Base-by-base conservation (phyloP, 148 eudicot genomes). In the Pharnaceum exiguum region DNA sequence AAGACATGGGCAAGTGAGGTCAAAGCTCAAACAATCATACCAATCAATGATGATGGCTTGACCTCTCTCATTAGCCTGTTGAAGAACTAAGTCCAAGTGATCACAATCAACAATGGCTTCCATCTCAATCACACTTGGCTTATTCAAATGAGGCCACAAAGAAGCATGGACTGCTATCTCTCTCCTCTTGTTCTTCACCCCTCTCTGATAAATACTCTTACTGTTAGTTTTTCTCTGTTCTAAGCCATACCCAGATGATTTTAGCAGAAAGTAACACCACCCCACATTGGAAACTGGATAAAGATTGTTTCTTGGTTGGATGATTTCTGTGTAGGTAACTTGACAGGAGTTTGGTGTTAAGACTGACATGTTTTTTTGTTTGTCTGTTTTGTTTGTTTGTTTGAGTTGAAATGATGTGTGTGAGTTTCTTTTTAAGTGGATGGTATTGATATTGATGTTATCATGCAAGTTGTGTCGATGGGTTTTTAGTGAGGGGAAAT, bases 31-130 rank as follows among this genome's bases (percentile, higher is more conserved):
- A 45, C 35, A 66, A 58, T 29, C 16, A 30, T 29, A 90, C 97
- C 97, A 90, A 51, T 90, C 95, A 70, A 87, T 76, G 60, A 90
- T 36, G 51, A 90, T 63, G 51, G 93, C 82, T 36, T 87, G 87
- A 19, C 77, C 74, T 26, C 42, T 61, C 23, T 76, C 69, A 29
- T 74, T 68, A 47, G 97, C 89, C 25, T 54, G 59, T 17, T 56
- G 75, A 13, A 90, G 50, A 55, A 84, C 63, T 51, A 40, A 71
- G 32, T 90, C 97, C 28, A 90, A 31, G 3, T 84, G 87, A 69
- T 87, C 89, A 57, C 33, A 62, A 40, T 82, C 87, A 29, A 59
- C 38, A 51, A 90, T 80, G 35, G 86, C 60, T 59, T 79, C 89
- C 91, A 87, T 66, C 51, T 71, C 93, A 0, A 82, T 65, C 18